Base-by-base conservation (phyloP, 139 green algal species). In the Picochlorum sp. region DNA sequence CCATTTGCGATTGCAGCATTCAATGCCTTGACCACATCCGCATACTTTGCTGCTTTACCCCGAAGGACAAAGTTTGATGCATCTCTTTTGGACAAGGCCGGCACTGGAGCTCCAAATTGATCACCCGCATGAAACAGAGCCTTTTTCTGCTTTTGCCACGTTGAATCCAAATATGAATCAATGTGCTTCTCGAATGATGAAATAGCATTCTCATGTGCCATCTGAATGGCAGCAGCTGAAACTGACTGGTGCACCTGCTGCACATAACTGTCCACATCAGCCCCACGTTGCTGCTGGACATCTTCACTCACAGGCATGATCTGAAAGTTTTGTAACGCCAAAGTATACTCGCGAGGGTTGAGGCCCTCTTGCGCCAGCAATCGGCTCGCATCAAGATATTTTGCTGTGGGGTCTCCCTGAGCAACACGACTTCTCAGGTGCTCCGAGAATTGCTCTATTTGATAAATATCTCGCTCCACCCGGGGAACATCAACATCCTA, bases 251-350 rank as follows among this genome's bases (percentile, higher is more conserved):
- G 83, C n/a, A 92, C 74, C 62, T 92, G 84, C 74, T 87, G 74
- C 61, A 94, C 67, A 54, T 94, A 94, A 16, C 90, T 85, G n/a
- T 91, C 84, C 23, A 92, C 82, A 47, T 65, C 84, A 56, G 56
- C 73, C 0, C 77, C 83, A 64, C 91, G 80, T 49, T 73, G 82
- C 50, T 84, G 77, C 56, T 90, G 89, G 16, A 93, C 84, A 56
- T 94, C 87, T 72, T 89, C 87, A 30, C 89, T 79, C 9, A 81
- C 87, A 32, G 87, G 80, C 57, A 79, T 74, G 58, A 90, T 80
- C 60, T 92, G 84, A 44, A 94, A 78, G 2, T 72, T 73, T 24
- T 82, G 74, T 58, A 94, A 79, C 8, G 87, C 87, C 15, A 80
- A 70, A 2, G 65, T 84, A 20, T 89, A 58, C 68, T 82, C 80